phyloP scores from a whole-genome alignment of 1,139 yeast genomes.

The Yamadazyma membranifaciens region DNA sequence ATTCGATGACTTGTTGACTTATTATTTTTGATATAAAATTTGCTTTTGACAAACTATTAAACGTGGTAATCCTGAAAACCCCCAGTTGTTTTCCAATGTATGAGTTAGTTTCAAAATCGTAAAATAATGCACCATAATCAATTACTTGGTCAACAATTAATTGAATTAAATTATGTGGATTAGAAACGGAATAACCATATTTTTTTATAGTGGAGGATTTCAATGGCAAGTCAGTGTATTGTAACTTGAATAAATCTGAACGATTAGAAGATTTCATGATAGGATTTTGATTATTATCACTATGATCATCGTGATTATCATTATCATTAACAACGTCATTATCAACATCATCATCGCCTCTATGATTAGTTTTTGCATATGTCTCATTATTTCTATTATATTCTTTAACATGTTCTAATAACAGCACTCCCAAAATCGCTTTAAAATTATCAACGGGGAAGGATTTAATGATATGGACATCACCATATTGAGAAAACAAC shows the following conservation, averaged over 20 bases:
- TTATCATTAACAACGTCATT: not conserved
- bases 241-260: conserved; percentile 3
- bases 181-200: conserved; percentile 34
- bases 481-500: conserved; percentile 58
- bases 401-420: conserved; percentile 29
- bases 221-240: conserved; percentile 31
- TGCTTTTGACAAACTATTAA: conserved; percentile 65
- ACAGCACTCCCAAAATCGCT: conserved; percentile 30
- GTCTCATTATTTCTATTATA: conserved; percentile 19
- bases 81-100: conserved; percentile 70
- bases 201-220: conserved; percentile 33
- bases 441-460: conserved; percentile 44
- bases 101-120: conserved; percentile 44
- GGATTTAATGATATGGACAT: conserved; percentile 58
- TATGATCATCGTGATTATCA: not conserved
- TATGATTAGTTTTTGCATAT: not conserved
- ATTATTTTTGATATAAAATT: conserved; percentile 58
- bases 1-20: conserved; percentile 58
- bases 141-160: conserved; percentile 46
- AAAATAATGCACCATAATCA: conserved; percentile 66
- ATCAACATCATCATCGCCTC: not conserved
- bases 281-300: not conserved
- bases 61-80: conserved; percentile 61
- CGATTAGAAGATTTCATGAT: not conserved
- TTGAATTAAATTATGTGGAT: conserved; percentile 39